phyloP scores from a whole-genome alignment of 495 filamentous ascomycete genomes.

The Xylaria intraflava region DNA sequence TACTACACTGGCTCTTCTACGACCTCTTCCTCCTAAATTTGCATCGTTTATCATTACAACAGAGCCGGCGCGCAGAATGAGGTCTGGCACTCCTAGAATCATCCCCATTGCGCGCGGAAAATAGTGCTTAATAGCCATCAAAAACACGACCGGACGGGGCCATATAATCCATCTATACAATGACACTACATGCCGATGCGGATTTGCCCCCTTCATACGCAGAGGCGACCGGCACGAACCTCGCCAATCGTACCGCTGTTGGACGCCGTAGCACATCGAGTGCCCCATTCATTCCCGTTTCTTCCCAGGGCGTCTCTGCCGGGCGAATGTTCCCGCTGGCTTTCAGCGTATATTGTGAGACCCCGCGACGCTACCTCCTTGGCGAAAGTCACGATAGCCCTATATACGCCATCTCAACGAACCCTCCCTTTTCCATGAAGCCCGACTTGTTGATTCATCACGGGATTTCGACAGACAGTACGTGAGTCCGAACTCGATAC shows the following conservation, averaged over 20 bases:
- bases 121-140: not conserved
- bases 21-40: not conserved
- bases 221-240: slow-evolving; percentile 2
- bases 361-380: slow-evolving; percentile 9
- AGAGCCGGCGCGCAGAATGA: not conserved
- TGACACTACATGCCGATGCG: not conserved
- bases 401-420: slow-evolving; percentile 19
- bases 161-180: not conserved
- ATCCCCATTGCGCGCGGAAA: not conserved
- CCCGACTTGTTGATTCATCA: slow-evolving; percentile 21
- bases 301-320: not conserved
- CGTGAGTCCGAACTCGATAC: not conserved
- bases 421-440: slow-evolving; percentile 4
- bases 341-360: slow-evolving; percentile 21
- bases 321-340: slow-evolving; percentile 18
- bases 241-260: not conserved
- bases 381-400: slow-evolving; percentile 19
- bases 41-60: not conserved
- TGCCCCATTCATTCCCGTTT: not conserved
- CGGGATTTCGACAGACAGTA: slow-evolving; percentile 11
- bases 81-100: not conserved
- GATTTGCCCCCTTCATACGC: slow-evolving; percentile 9
- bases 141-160: not conserved
- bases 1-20: too few species aligned
- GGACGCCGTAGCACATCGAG: not conserved